Base-by-base conservation (phyloP, 2,329 filamentous ascomycete genomes). In the Trichoderma arundinaceum region DNA sequence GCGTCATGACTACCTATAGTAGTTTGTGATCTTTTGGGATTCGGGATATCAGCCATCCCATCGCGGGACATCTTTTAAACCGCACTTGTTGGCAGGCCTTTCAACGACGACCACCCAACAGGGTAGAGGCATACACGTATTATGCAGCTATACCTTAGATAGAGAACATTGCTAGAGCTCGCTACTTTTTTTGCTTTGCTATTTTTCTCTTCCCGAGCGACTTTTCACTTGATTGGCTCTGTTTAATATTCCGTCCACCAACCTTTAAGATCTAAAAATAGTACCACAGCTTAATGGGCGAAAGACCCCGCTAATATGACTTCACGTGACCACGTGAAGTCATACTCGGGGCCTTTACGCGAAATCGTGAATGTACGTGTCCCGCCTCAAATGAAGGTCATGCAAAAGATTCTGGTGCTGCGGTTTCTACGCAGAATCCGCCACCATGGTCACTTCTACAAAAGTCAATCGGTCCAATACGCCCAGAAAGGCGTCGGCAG, bases 361-460 rank as follows among this genome's bases (percentile, higher is more conserved):
- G 58, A 43, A n/a, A 13, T 33, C 22, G 58, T 61, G 9, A 28
- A 49, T 17, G 22, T 49, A 61, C 57, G 57, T 60, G 57, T 51
- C n/a, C n/a, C n/a, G n/a, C n/a, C n/a, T n/a, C n/a, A n/a, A n/a
- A n/a, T n/a, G n/a, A n/a, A n/a, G n/a, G n/a, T 17, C 52, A 12
- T 54, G 8, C 12, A 53, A 19, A 51, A 43, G 6, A 56, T 1
- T 28, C 39, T 13, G 39, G 44, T 53, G 59, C 49, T 33, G 28
- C 38, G 9, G 59, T 41, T 17, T 43, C 22, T n/a, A 17, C 28
- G 59, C 35, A 44, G 48, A 2, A 17, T 22, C 44, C 4, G 41
- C 59, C 70, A 71, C 58, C 48, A 79, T 79, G 77, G 77, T 74
- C 66, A 65, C 76, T 61, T 69, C 76, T 66, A 71, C 75, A 61